A percentile compares a stretch with the other conserved stretches of the same genome.
These are phyloP conservation scores for Colletotrichum graminicola DNA, from an alignment of 2,329 filamentous ascomycete species.

Conservation along the genomic window DNA sequence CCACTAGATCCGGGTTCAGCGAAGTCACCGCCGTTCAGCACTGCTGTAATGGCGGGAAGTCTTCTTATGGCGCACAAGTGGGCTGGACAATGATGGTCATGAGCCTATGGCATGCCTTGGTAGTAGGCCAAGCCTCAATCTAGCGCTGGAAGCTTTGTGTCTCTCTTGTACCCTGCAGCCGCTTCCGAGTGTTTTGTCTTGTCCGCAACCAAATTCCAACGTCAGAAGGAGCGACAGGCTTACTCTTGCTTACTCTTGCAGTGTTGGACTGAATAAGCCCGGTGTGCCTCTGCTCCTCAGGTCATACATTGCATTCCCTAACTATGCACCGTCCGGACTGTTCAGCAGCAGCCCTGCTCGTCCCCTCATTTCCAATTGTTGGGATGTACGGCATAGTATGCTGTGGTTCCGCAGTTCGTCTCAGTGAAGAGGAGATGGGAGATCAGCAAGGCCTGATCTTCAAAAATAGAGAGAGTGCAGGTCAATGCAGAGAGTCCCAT, in stretches of 20 bases:
- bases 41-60: slow-evolving; percentile 6
- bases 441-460: slow-evolving; percentile 22
- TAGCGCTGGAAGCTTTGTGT: slow-evolving; percentile 24
- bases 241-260: not conserved
- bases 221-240: slow-evolving; percentile 9
- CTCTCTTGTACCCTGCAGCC: slow-evolving; percentile 22
- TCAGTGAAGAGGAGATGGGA: slow-evolving; percentile 21
- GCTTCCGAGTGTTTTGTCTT: slow-evolving; percentile 11
- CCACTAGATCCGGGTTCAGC: slow-evolving; percentile 23
- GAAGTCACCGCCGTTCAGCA: slow-evolving; percentile 13
- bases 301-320: slow-evolving; percentile 1
- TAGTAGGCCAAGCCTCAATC: slow-evolving; percentile 24
- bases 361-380: not conserved
- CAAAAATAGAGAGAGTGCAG: slow-evolving; percentile 9
- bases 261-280: slow-evolving; percentile 5
- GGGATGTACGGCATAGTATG: not conserved
- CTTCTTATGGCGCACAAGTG: slow-evolving; percentile 22
- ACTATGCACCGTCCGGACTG: not conserved
- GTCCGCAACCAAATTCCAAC: slow-evolving; percentile 25
- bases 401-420: not conserved
- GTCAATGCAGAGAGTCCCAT: not conserved
- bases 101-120: slow-evolving; percentile 24
- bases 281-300: not conserved
- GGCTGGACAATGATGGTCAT: slow-evolving; percentile 26
- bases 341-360: not conserved